Percentiles rank a stretch among this genome's conserved stretches.
These are phyloP conservation scores for Mycena rosella DNA, from an alignment of 768 basidiomycete genomes.

Conservation along the genomic window DNA sequence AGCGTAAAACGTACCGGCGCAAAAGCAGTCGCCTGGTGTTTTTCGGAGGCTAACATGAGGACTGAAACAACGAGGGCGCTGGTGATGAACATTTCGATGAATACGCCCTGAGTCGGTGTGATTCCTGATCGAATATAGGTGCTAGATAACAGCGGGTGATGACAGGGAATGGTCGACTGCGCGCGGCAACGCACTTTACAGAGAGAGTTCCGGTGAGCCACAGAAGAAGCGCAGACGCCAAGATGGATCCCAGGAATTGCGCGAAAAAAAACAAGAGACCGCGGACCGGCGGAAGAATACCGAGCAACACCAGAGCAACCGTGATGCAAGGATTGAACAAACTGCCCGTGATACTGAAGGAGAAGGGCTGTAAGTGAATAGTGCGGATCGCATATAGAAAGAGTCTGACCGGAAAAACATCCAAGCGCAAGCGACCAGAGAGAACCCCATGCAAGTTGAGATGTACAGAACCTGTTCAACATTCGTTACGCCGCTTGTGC, in stretches of 20 bases:
- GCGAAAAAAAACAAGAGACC: slow-evolving; percentile 73
- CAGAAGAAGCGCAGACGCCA: slow-evolving; percentile 66
- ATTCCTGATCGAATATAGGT: slow-evolving; percentile 60
- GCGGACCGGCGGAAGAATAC: slow-evolving; percentile 65
- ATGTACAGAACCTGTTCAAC: slow-evolving; percentile 66
- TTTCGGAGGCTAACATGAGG: slow-evolving; percentile 82
- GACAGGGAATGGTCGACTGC: slow-evolving; percentile 18
- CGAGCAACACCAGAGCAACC: slow-evolving; percentile 69
- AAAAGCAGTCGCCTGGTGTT: slow-evolving; percentile 74
- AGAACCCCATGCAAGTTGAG: slow-evolving; percentile 70
- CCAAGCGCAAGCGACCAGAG: slow-evolving; percentile 75
- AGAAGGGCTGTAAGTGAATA: neutral
- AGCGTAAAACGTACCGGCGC: slow-evolving; percentile 64
- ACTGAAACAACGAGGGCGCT: slow-evolving; percentile 69
- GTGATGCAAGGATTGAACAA: slow-evolving; percentile 77
- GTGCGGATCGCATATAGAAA: neutral
- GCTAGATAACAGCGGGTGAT: slow-evolving; percentile 45
- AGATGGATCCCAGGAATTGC: slow-evolving; percentile 71
- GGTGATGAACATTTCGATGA: slow-evolving; percentile 82
- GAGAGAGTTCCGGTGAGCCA: slow-evolving; percentile 66
- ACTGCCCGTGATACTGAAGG: slow-evolving; percentile 60
- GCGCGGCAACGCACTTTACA: slow-evolving; percentile 60
- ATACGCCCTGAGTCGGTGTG: slow-evolving; percentile 70
- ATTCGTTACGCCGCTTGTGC: neutral
- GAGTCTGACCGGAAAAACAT: slow-evolving; percentile 64